A percentile compares a stretch with the other conserved stretches of the same genome.
phyloP scores from a whole-genome alignment of 768 basidiomycete genomes.

The Rossbeevera mucosa region DNA sequence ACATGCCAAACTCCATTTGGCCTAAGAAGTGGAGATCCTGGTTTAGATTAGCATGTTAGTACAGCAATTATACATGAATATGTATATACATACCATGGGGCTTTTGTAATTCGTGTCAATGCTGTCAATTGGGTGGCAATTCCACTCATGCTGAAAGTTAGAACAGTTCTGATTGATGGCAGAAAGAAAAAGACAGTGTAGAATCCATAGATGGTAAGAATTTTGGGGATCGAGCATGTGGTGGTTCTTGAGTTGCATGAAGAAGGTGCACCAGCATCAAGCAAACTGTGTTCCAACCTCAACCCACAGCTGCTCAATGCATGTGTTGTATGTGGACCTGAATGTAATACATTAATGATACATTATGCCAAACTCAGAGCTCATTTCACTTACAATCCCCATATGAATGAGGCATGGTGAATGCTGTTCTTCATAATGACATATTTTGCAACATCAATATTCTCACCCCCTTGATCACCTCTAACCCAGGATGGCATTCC shows the following conservation, averaged over 20 bases:
- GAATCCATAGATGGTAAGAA: not conserved
- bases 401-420: conserved; percentile 28
- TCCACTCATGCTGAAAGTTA: conserved; percentile 34
- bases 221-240: not conserved
- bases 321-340: conserved; percentile 32
- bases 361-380: conserved; percentile 14
- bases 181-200: not conserved
- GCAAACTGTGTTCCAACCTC: conserved; percentile 28
- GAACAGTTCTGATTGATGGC: not conserved
- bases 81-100: conserved; percentile 2
- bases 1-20: conserved; percentile 6
- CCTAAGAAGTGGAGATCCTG: conserved; percentile 14
- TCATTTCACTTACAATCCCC: conserved; percentile 18
- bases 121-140: conserved; percentile 29
- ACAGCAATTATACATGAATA: not conserved
- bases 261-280: conserved; percentile 25
- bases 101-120: conserved; percentile 8
- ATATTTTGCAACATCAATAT: conserved; percentile 23
- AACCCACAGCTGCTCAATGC: conserved; percentile 28
- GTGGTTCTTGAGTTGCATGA: conserved; percentile 1
- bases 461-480: conserved; percentile 31
- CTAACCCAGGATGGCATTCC: not conserved
- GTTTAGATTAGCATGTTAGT: not conserved
- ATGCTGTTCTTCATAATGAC: conserved; percentile 22
- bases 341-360: conserved; percentile 11